Conservation (phyloP, 495 filamentous ascomycete genomes). For the Parathielavia appendiculata region DNA sequence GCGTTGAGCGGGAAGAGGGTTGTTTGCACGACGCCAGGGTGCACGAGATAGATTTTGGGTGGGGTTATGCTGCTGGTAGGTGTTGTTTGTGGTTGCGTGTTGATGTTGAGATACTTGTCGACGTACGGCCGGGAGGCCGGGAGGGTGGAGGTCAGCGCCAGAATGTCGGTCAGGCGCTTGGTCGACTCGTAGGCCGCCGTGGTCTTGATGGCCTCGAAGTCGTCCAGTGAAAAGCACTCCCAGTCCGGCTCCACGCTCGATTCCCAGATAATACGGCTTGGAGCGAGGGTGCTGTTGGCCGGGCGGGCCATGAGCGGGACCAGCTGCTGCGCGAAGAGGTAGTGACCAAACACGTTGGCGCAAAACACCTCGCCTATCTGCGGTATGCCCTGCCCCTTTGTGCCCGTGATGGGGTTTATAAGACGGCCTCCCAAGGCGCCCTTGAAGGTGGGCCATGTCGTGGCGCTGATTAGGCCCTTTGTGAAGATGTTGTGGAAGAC, state of each 20-base stretch:
- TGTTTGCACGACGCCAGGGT: constrained; percentile 84
- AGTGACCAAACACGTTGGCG: constrained; percentile 93
- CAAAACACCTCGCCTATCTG: constrained; percentile 73
- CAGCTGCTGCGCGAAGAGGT: constrained; percentile 78
- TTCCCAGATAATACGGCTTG: constrained; percentile 73
- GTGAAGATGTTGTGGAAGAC: constrained; percentile 54
- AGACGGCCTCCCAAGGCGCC: constrained; percentile 54
- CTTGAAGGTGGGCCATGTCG: constrained; percentile 80
- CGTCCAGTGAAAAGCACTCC: constrained; percentile 53
- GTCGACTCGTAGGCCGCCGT: constrained; percentile 69
- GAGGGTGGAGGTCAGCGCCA: constrained; percentile 68
- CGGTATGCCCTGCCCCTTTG: background rate
- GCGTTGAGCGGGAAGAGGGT: constrained; percentile 65
- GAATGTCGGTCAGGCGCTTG: constrained; percentile 79
- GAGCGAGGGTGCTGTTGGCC: constrained; percentile 29
- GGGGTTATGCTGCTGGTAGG: constrained; percentile 6
- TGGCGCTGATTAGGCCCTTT: constrained; percentile 59
- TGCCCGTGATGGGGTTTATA: constrained; percentile 34
- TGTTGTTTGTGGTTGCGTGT: background rate
- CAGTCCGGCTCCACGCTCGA: constrained; percentile 65
- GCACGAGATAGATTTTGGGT: constrained; percentile 68
- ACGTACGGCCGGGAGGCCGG: constrained; percentile 56
- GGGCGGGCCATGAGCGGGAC: constrained; percentile 61
- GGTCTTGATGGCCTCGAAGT: constrained; percentile 69
- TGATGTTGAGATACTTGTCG: constrained; percentile 33